phyloP scores from a whole-genome alignment of 75 land plant genomes.

The Larix kaempferi region DNA sequence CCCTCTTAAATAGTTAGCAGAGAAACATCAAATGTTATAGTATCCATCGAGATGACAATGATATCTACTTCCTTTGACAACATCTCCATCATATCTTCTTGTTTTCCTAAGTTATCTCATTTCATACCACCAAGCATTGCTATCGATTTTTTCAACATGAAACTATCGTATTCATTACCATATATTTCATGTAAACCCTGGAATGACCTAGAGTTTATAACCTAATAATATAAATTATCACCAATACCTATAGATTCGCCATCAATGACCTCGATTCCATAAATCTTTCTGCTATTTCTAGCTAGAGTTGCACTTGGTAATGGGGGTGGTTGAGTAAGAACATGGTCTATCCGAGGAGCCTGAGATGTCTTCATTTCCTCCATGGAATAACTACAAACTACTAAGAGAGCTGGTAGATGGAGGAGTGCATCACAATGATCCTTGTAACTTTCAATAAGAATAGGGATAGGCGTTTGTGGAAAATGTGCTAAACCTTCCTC shows the following conservation, averaged over 20 bases:
- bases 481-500: constrained; percentile 69
- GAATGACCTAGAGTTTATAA: no score
- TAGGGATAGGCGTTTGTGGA: constrained; percentile 59
- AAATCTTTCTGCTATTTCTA: neutral
- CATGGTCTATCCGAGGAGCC: constrained; percentile 63
- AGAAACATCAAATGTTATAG: no score
- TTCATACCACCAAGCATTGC: no score
- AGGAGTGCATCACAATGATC: constrained; percentile 50
- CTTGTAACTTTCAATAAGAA: constrained; percentile 52
- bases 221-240: constrained; percentile 62
- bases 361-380: constrained; percentile 51
- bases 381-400: constrained; percentile 50
- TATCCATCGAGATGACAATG: no score
- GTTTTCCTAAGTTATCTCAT: no score
- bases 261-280: constrained; percentile 16
- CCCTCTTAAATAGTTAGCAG: no score
- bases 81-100: no score
- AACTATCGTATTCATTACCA: no score
- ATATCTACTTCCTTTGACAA: no score
- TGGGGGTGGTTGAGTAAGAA: constrained; percentile 32
- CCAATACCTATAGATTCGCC: constrained; percentile 12
- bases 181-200: no score
- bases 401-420: constrained; percentile 65
- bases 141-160: no score
- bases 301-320: neutral